phyloP scores from a whole-genome alignment of 371 early-diverging fungal genomes.

The Apophysomyces variabilis region DNA sequence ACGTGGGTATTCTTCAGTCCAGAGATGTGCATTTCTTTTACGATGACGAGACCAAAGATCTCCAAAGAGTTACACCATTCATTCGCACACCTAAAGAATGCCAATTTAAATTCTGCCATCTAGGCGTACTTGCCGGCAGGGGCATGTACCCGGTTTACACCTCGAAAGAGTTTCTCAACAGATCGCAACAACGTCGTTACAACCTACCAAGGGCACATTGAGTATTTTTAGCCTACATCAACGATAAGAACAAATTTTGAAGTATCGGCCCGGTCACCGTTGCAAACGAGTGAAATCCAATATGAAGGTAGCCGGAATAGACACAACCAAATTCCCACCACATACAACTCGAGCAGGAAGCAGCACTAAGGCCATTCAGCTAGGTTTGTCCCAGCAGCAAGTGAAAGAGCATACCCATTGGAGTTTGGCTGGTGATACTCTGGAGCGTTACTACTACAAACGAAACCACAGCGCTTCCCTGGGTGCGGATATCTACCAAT shows the following conservation, averaged over 20 bases:
- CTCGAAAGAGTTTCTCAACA: slow-evolving; percentile 6
- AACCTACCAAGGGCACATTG: background rate
- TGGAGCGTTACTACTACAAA: slow-evolving; percentile 12
- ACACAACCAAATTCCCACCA: slow-evolving; percentile 10
- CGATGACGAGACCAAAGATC: background rate
- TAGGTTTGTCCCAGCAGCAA: background rate
- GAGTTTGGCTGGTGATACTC: slow-evolving; percentile 9
- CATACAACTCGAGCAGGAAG: slow-evolving; percentile 12
- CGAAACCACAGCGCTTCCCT: background rate
- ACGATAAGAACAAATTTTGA: background rate
- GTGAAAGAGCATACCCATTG: slow-evolving; percentile 18
- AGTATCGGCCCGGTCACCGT: background rate
- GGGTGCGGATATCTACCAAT: background rate
- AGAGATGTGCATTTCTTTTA: slow-evolving; percentile 15
- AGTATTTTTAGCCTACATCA: background rate
- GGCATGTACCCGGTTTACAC: slow-evolving; percentile 16
- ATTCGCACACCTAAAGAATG: slow-evolving; percentile 22
- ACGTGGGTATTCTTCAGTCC: slow-evolving; percentile 23
- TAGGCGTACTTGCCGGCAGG: slow-evolving; percentile 6
- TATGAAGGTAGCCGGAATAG: slow-evolving; percentile 8
- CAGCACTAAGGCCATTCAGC: slow-evolving; percentile 14
- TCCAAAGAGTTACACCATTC: background rate
- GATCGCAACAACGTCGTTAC: background rate
- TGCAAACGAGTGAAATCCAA: slow-evolving; percentile 11
- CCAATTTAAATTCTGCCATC: slow-evolving; percentile 11